These are phyloP conservation scores for Herpetomonas tarakana DNA, from an alignment of 208 protist genomes.

Conservation along the genomic window DNA sequence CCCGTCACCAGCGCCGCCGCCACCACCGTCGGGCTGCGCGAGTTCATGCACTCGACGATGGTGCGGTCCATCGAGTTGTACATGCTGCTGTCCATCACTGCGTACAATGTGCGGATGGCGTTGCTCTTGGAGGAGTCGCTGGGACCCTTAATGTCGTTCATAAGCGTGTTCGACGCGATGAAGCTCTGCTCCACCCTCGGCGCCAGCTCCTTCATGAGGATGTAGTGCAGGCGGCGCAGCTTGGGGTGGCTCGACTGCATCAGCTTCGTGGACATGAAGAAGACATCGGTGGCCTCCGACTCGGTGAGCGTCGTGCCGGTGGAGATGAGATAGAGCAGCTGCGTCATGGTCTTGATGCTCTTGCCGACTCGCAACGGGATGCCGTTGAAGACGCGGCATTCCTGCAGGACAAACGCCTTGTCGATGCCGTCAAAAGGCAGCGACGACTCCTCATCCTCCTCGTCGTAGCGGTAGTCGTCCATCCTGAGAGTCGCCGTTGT, in stretches of 20 bases:
- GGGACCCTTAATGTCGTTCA: slow-evolving; percentile 95
- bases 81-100: slow-evolving; percentile 95
- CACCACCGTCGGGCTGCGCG: slow-evolving; percentile 93
- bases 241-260: slow-evolving; percentile 95
- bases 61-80: slow-evolving; percentile 95
- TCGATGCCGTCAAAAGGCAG: slow-evolving; percentile 93
- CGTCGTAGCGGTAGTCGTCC: slow-evolving; percentile 50
- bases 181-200: slow-evolving; percentile 94
- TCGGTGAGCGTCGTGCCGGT: slow-evolving; percentile 92
- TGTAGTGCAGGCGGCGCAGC: slow-evolving; percentile 97
- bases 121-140: slow-evolving; percentile 93
- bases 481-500: slow-evolving; percentile 7
- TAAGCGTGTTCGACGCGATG: slow-evolving; percentile 97
- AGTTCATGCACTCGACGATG: slow-evolving; percentile 97
- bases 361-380: slow-evolving; percentile 81
- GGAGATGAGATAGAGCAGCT: slow-evolving; percentile 95
- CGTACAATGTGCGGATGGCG: slow-evolving; percentile 94
- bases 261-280: slow-evolving; percentile 98
- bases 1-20: slow-evolving; percentile 97
- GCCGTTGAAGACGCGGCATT: slow-evolving; percentile 95
- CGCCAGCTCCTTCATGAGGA: slow-evolving; percentile 98
- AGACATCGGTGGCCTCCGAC: slow-evolving; percentile 96
- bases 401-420: slow-evolving; percentile 94
- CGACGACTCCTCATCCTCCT: slow-evolving; percentile 76
- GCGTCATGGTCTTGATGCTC: slow-evolving; percentile 90